These are phyloP conservation scores for Lolium multiflorum DNA, from an alignment of 176 grass and related monocot genomes.

Conservation along the genomic window DNA sequence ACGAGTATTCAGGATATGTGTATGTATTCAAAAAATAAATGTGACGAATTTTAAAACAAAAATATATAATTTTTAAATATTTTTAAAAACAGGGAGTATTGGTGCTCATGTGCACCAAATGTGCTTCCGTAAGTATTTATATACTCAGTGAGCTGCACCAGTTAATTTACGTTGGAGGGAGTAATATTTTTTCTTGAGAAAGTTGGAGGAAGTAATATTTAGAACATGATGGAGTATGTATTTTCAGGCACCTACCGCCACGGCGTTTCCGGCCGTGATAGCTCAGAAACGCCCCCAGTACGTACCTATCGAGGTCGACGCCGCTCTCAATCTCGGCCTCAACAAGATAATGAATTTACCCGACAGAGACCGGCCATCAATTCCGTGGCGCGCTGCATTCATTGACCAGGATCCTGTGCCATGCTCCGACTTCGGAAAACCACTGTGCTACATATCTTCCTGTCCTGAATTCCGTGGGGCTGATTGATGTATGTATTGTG, in stretches of 20 bases:
- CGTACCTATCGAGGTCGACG: background rate
- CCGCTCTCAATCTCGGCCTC: background rate
- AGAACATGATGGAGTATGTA: background rate
- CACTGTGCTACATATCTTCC: background rate
- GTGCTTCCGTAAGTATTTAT: too few species aligned
- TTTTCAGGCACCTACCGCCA: background rate
- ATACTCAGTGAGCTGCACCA: too few species aligned
- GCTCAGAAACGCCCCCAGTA: background rate
- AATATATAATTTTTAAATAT: too few species aligned
- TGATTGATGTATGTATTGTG: too few species aligned
- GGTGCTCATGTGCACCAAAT: too few species aligned
- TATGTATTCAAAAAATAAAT: too few species aligned
- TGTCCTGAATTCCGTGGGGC: background rate
- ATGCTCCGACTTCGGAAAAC: constrained; percentile 16
- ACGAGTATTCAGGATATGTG: too few species aligned
- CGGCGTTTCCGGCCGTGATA: background rate
- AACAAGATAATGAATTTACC: constrained; percentile 21
- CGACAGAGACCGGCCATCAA: constrained; percentile 19
- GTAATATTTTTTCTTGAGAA: too few species aligned
- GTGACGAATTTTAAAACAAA: too few species aligned
- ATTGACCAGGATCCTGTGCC: background rate
- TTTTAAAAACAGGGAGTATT: too few species aligned
- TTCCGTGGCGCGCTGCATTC: background rate
- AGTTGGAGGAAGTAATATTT: too few species aligned
- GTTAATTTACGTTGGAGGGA: too few species aligned